Evolutionary conservation across 495 filamentous ascomycete species (phyloP).

Genomic region (Clavariopsis aquatica): DNA sequence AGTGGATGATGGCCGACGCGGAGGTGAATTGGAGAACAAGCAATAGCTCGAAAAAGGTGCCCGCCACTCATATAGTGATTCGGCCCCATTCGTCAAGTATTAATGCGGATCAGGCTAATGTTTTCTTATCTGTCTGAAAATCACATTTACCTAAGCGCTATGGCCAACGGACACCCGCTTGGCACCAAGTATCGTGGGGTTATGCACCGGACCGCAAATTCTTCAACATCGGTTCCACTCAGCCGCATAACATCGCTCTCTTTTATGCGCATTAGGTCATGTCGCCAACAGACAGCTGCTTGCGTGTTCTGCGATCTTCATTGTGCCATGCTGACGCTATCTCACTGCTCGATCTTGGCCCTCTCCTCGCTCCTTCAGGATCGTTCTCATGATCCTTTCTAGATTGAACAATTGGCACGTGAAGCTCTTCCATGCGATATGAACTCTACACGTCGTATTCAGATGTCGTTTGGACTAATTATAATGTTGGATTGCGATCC

Average conservation of each 20-base stretch:
- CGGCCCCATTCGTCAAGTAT: not conserved
- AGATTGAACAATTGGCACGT: no score
- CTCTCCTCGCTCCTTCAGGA: not conserved
- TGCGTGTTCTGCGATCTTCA: not conserved
- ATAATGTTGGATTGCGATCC: no score
- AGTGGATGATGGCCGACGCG: not conserved
- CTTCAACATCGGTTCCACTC: not conserved
- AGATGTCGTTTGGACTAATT: no score
- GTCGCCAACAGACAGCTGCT: not conserved
- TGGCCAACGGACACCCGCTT: not conserved
- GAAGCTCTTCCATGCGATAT: no score
- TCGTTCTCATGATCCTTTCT: not conserved
- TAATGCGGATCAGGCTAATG: not conserved
- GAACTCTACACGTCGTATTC: no score
- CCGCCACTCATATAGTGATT: not conserved
- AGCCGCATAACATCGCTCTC: not conserved
- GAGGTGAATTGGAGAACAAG: not conserved
- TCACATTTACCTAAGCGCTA: constrained; percentile 21
- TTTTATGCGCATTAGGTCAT: not conserved
- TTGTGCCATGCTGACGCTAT: not conserved
- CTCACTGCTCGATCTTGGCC: not conserved
- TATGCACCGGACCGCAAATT: not conserved
- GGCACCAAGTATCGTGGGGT: constrained; percentile 7
- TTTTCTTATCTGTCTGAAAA: constrained; percentile 24
- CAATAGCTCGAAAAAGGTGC: not conserved